Conservation (phyloP, 2,329 filamentous ascomycete species). For the Clarireedia hainanense region DNA sequence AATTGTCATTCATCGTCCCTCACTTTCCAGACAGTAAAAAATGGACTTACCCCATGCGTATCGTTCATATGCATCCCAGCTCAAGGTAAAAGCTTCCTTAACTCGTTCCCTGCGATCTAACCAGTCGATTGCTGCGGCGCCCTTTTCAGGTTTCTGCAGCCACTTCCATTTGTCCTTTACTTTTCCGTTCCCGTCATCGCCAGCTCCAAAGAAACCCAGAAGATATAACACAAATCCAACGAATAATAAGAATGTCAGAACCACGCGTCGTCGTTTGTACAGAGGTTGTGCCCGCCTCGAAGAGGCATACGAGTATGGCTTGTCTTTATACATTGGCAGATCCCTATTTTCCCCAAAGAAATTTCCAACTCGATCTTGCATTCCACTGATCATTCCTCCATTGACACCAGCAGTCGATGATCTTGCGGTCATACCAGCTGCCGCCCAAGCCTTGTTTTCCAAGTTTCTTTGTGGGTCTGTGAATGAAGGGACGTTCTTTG, state of each 20-base stretch:
- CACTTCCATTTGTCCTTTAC: constrained; percentile 47
- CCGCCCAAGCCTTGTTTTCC: constrained; percentile 61
- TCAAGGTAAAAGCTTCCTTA: constrained; percentile 80
- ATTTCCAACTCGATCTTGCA: constrained; percentile 55
- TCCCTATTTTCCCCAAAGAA: constrained; percentile 54
- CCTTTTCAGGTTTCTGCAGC: constrained; percentile 43
- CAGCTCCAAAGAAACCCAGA: constrained; percentile 49
- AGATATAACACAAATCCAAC: constrained; percentile 60
- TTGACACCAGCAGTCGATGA: constrained; percentile 21
- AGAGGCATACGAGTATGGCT: constrained; percentile 69
- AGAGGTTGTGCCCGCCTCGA: constrained; percentile 50
- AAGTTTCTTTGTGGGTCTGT: constrained; percentile 53
- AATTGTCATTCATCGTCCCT: constrained; percentile 22
- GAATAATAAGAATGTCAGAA: constrained; percentile 44
- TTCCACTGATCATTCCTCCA: constrained; percentile 38
- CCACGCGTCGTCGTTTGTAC: constrained; percentile 56
- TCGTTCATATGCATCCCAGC: constrained; percentile 87
- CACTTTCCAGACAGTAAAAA: neutral
- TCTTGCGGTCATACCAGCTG: constrained; percentile 38
- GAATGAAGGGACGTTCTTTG: constrained; percentile 64
- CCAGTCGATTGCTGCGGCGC: constrained; percentile 56
- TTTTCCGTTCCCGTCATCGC: constrained; percentile 26
- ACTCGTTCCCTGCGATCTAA: constrained; percentile 68
- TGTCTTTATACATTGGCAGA: constrained; percentile 98
- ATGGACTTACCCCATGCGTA: constrained; percentile 74